These are phyloP conservation scores for Globisporangium solare DNA, from an alignment of 352 stramenopile genomes.

Conservation along the genomic window DNA sequence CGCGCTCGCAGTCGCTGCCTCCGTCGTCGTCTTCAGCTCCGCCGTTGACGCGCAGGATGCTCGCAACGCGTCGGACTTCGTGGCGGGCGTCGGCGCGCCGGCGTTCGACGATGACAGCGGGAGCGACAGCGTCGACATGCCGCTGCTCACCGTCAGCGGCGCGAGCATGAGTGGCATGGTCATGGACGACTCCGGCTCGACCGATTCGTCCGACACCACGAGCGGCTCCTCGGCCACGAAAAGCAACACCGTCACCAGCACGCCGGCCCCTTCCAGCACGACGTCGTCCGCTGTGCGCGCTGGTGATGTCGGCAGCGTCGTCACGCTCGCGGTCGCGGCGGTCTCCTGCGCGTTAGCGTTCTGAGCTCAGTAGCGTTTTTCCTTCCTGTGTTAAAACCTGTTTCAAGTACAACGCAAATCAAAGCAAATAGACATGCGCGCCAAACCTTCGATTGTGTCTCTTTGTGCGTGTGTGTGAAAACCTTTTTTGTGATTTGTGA, in stretches of 20 bases:
- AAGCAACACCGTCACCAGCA: slow-evolving; percentile 13
- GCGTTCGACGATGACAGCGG: slow-evolving; percentile 11
- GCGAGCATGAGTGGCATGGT: slow-evolving; percentile 3
- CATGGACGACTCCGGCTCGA: slow-evolving; percentile 12
- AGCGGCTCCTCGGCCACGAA: slow-evolving; percentile 8
- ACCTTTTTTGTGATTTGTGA: neutral
- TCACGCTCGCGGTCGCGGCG: slow-evolving; percentile 22
- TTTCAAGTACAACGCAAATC: neutral
- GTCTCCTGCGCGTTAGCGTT: slow-evolving; percentile 11
- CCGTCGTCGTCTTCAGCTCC: neutral
- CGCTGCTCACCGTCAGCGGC: neutral
- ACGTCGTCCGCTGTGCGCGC: slow-evolving; percentile 3
- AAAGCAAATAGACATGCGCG: neutral
- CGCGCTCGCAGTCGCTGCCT: neutral
- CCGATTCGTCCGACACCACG: slow-evolving; percentile 8
- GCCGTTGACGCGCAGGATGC: neutral
- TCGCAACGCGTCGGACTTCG: slow-evolving; percentile 6
- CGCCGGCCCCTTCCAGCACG: slow-evolving; percentile 8
- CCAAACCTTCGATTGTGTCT: neutral
- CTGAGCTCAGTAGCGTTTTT: too few species aligned
- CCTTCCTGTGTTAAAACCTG: too few species aligned
- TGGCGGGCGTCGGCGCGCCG: slow-evolving; percentile 10
- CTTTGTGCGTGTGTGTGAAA: neutral
- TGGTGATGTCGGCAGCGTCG: slow-evolving; percentile 15
- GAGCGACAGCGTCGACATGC: slow-evolving; percentile 11